These are phyloP conservation scores for Eucalyptus decipiens DNA, from an alignment of 345 rosid species.

Conservation along the genomic window DNA sequence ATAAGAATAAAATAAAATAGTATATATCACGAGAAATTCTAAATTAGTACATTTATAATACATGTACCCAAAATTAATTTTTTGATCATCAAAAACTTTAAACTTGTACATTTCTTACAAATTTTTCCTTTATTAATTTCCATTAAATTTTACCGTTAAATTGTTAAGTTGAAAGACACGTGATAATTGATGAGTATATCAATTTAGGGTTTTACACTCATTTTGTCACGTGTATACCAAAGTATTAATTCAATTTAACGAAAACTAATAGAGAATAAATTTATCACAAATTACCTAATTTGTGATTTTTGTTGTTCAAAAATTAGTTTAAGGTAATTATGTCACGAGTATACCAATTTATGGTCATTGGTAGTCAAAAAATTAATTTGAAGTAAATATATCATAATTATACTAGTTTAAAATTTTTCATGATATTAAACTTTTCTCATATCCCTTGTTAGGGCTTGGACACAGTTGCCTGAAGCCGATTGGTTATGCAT, in stretches of 20 bases:
- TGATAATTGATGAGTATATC: too few relatives aligned
- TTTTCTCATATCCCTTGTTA: background rate
- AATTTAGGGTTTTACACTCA: fast-evolving
- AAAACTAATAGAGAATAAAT: fast-evolving
- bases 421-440: fast-evolving
- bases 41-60: fast-evolving
- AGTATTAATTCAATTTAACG: fast-evolving
- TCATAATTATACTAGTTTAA: fast-evolving
- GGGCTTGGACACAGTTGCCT: background rate
- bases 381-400: too few relatives aligned
- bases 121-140: too few relatives aligned
- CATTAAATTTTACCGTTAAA: fast-evolving
- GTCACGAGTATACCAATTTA: fast-evolving
- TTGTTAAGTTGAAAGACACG: fast-evolving
- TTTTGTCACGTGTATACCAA: too few relatives aligned
- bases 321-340: fast-evolving
- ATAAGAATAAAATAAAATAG: too few relatives aligned
- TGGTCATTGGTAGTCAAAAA: too few relatives aligned
- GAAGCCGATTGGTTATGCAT: background rate
- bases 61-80: fast-evolving
- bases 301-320: too few relatives aligned
- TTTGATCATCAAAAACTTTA: too few relatives aligned
- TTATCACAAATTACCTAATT: too few relatives aligned
- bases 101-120: too few relatives aligned
- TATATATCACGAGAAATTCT: too few relatives aligned